Base-by-base conservation (phyloP, 2,329 filamentous ascomycete species). In the Xylariales sp. region DNA sequence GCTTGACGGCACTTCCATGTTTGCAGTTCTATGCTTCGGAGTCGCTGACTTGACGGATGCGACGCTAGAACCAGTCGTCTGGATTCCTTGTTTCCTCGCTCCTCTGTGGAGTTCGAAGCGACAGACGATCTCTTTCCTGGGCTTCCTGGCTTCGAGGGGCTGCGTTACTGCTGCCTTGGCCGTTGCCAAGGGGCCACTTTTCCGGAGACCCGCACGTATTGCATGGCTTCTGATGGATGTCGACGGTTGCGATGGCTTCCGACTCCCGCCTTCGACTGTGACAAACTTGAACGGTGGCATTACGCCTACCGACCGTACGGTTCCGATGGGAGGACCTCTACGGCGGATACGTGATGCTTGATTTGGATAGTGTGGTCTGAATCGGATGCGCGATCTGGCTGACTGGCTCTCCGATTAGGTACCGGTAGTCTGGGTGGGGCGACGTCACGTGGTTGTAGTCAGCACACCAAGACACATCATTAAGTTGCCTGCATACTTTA, bases 261-360 rank as follows among this genome's bases (percentile, higher is more conserved):
- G 24, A 7, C 15, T 15, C 18, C n/a, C 27, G 5, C 27, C 27
- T 37, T 31, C 27, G 5, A 31, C 27, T 4, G 35, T 12, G 15
- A 37, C 27, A 17, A 37, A 37, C 18, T 23, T 37, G 18, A 15
- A 30, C 14, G 29, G 27, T 10, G 35, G 35, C 35, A 37, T 37
- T 12, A n/a, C n/a, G n/a, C n/a, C n/a, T n/a, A n/a, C n/a, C n/a
- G n/a, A n/a, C n/a, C n/a, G n/a, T n/a, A n/a, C n/a, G n/a, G n/a
- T n/a, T n/a, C n/a, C n/a, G n/a, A n/a, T n/a, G n/a, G n/a, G n/a
- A n/a, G n/a, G n/a, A n/a, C n/a, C n/a, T n/a, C n/a, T n/a, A n/a
- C n/a, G n/a, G n/a, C n/a, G n/a, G n/a, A n/a, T n/a, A n/a, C n/a
- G n/a, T n/a, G n/a, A n/a, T n/a, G n/a, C n/a, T n/a, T n/a, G n/a